Evolutionary conservation across 2,329 filamentous ascomycete genomes (phyloP).

Genomic region (Exophiala dermatitidis): DNA sequence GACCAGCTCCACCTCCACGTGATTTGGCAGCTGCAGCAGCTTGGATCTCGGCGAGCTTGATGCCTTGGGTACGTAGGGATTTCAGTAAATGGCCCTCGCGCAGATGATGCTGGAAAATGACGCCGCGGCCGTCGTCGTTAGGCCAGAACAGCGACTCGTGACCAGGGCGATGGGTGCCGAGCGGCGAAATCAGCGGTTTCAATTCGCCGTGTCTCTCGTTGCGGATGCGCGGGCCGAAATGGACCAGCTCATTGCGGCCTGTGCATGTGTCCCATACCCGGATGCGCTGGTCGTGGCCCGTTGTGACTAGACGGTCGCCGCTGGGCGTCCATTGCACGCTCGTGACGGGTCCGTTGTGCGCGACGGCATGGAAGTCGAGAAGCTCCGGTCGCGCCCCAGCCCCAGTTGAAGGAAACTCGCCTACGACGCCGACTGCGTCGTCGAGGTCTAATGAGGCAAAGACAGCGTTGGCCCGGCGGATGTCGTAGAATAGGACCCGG

Average conservation of each 20-base stretch:
- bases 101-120: slow-evolving; percentile 73
- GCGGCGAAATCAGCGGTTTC: slow-evolving; percentile 57
- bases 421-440: slow-evolving; percentile 63
- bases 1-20: slow-evolving; percentile 13
- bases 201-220: slow-evolving; percentile 56
- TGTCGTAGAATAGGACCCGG: slow-evolving; percentile 76
- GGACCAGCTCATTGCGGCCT: slow-evolving; percentile 79
- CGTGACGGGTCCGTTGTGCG: slow-evolving; percentile 77
- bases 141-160: slow-evolving; percentile 71
- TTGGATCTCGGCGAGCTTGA: slow-evolving; percentile 31
- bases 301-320: slow-evolving; percentile 66
- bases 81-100: slow-evolving; percentile 68
- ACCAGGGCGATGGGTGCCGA: slow-evolving; percentile 44
- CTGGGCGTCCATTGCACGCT: slow-evolving; percentile 78
- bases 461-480: slow-evolving; percentile 68
- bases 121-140: slow-evolving; percentile 58
- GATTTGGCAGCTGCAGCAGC: not conserved
- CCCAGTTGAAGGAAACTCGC: slow-evolving; percentile 26
- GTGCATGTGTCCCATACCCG: slow-evolving; percentile 78
- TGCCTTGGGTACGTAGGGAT: slow-evolving; percentile 58
- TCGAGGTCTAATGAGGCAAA: slow-evolving; percentile 77
- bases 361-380: slow-evolving; percentile 45
- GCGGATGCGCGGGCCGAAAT: slow-evolving; percentile 74
- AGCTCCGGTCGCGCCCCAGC: slow-evolving; percentile 28
- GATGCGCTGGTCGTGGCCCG: slow-evolving; percentile 76